Base-by-base conservation (phyloP, 2,329 filamentous ascomycete genomes). In the Lomentospora prolificans region DNA sequence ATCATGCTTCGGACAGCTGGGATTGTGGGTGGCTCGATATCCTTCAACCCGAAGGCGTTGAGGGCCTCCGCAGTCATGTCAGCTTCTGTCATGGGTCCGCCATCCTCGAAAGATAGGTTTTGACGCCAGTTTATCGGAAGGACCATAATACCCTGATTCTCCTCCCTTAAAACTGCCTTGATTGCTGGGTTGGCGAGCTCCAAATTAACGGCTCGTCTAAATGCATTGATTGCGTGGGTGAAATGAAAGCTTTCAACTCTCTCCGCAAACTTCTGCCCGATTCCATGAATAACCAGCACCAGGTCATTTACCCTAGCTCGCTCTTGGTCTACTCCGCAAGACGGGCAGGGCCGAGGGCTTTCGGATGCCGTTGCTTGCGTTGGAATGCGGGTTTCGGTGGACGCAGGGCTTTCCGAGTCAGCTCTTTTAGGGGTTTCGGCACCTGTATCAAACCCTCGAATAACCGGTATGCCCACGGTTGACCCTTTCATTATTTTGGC, bases 221-320 rank as follows among this genome's bases (percentile, higher is more conserved):
- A 94, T 0, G 85, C 82, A 65, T 96, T 97, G 66, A 97, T 92
- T 4, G 90, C 89, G 67, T 97, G 92, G 0, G 94, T 99, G 64
- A 99, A 99, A 68, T 97, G 90, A 64, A 91, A 99, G 63, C 90
- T 96, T 69, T 97, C 92, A 58, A 97, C 89, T 10, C 91, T 80
- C 67, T 99, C 90, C 0, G 91, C 95, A 52, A 97, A 79, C 67
- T 99, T 97, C 68, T 99, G 94, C 0, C 94, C 94, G 60, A 99
- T 97, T 2, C 94, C 94, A 64, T 99, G 94, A 46, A 94, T 88
- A 8, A 97, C 89, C 3, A 99, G 77, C 1, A 97, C 81, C 6
- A 99, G 75, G 65, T 99, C 94, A 1, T 87, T 92, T 4, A 95
- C 88, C 58, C 84, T 82, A 1, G 84, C 84, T 27, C 76, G 76